Evolutionary conservation across 2,329 filamentous ascomycete species (phyloP), one percentile per base, ranked within the genome.

Genomic region (Aspergillus pseudoglaucus): DNA sequence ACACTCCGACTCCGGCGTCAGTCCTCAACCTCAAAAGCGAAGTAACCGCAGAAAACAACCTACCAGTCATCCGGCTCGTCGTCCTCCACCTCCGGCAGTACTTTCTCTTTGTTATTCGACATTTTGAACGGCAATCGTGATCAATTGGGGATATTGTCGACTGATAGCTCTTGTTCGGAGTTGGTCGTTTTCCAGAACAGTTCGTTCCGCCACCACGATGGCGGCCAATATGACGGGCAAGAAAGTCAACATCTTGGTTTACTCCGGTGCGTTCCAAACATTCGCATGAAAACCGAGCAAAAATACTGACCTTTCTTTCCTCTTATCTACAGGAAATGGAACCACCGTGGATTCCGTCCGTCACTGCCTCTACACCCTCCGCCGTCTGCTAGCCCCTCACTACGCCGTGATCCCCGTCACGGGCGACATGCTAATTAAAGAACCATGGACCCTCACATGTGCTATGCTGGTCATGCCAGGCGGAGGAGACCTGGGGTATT

Each of bases 51-150:
- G 9, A 7, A 12, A 15, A 27, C 23, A 30, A 43, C 80, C 70
- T 75, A 97, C 93, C 91, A 97, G 51, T 95, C 91, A 77, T 97
- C 93, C 3, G 88, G 88, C 69, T 96, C 91, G 69, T 96, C 90
- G 49, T 91, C 87, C 33, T 83, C 81, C 40, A 80, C 75, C 23
- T 75, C 63, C 44, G 69, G 63, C 15, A 67, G 57, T 25, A 66
- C 63, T 32, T 64, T 59, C 64, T 75, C 78, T 51, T 79, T 76
- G 49, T 79, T 73, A 53, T 82, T 81, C 10, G 83, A 78, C 81
- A 83, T 83, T 58, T 56, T 67, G 48, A 30, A 49, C 41, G 40
- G 25, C 8, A 39, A 17, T 41, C 22, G 25, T 30, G 25, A 12
- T 30, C 12, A 30, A 30, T 12, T 30, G 3, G 25, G 10, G 25